phyloP scores from a whole-genome alignment of 495 filamentous ascomycete species.

The Sabuloglossum arenarium region DNA sequence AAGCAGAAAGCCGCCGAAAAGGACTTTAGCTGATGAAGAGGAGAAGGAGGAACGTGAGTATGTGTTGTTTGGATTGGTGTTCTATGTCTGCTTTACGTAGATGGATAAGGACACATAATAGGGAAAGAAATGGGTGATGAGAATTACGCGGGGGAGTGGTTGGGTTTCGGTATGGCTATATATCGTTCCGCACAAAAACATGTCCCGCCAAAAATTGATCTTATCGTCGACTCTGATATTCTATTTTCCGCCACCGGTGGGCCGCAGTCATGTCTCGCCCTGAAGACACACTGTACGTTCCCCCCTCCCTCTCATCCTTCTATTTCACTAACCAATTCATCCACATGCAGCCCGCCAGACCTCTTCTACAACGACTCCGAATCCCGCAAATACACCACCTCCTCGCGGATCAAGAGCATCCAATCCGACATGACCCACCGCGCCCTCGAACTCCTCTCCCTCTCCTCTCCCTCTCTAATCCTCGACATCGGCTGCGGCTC shows the following conservation, averaged over 20 bases:
- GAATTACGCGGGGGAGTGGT: neutral
- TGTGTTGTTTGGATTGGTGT: too few relatives aligned
- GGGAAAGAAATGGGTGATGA: neutral
- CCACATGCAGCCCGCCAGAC: constrained; percentile 51
- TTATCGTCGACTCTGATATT: too few relatives aligned
- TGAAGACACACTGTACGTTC: constrained; percentile 67
- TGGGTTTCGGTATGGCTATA: neutral
- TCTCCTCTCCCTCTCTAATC: constrained; percentile 62
- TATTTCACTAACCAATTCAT: neutral
- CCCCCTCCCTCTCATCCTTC: constrained; percentile 1
- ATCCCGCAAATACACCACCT: constrained; percentile 93
- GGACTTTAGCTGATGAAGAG: too few relatives aligned
- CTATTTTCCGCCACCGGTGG: too few relatives aligned
- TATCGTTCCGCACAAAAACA: neutral
- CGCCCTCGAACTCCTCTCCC: constrained; percentile 72
- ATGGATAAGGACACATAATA: too few relatives aligned
- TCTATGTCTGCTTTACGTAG: too few relatives aligned
- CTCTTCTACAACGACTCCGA: constrained; percentile 92
- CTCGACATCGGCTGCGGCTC: constrained; percentile 92
- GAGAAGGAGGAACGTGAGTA: too few relatives aligned
- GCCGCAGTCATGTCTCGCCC: constrained; percentile 59
- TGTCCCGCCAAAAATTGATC: too few relatives aligned
- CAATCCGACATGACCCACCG: constrained; percentile 87
- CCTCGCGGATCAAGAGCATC: constrained; percentile 82
- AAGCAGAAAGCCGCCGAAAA: too few relatives aligned